phyloP scores from a whole-genome alignment of 768 basidiomycete species.

The Amanita subjunquillea region DNA sequence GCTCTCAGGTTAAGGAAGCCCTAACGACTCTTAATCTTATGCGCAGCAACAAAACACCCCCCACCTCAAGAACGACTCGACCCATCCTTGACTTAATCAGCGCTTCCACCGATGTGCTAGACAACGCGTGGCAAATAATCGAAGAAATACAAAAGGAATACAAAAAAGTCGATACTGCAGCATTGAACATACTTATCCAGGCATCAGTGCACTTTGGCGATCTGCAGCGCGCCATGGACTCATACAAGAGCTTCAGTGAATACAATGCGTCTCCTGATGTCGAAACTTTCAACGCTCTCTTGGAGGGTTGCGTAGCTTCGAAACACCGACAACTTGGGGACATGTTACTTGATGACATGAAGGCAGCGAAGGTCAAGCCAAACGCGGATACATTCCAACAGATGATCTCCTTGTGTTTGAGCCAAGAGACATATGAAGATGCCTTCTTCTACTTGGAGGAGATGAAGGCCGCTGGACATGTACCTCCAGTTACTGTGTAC shows the following conservation, averaged over 20 bases:
- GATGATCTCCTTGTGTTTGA: slow-evolving; percentile 61
- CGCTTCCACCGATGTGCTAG: slow-evolving; percentile 40
- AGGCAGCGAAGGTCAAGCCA: slow-evolving; percentile 40
- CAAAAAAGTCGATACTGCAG: slow-evolving; percentile 40
- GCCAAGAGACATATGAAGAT: slow-evolving; percentile 68
- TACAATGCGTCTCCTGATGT: slow-evolving; percentile 47
- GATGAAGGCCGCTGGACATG: slow-evolving; percentile 58
- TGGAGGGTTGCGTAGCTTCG: slow-evolving; percentile 52
- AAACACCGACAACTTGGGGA: slow-evolving; percentile 61
- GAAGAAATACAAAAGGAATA: slow-evolving; percentile 49
- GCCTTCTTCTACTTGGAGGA: slow-evolving; percentile 85
- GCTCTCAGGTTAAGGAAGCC: slow-evolving; percentile 50
- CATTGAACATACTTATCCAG: slow-evolving; percentile 58
- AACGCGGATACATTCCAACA: slow-evolving; percentile 54
- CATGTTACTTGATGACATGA: slow-evolving; percentile 57
- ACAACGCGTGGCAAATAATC: slow-evolving; percentile 53
- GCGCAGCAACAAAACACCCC: slow-evolving; percentile 39
- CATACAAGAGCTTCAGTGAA: slow-evolving; percentile 55
- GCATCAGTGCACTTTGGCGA: slow-evolving; percentile 55
- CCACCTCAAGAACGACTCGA: slow-evolving; percentile 38
- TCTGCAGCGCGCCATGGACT: slow-evolving; percentile 65
- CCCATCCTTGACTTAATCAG: slow-evolving; percentile 43
- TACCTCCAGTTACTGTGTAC: slow-evolving; percentile 50
- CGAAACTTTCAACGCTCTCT: slow-evolving; percentile 59
- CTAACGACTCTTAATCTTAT: slow-evolving; percentile 49